These are phyloP conservation scores for Dentipellis fragilis DNA, from an alignment of 768 basidiomycete genomes.

Conservation along the genomic window DNA sequence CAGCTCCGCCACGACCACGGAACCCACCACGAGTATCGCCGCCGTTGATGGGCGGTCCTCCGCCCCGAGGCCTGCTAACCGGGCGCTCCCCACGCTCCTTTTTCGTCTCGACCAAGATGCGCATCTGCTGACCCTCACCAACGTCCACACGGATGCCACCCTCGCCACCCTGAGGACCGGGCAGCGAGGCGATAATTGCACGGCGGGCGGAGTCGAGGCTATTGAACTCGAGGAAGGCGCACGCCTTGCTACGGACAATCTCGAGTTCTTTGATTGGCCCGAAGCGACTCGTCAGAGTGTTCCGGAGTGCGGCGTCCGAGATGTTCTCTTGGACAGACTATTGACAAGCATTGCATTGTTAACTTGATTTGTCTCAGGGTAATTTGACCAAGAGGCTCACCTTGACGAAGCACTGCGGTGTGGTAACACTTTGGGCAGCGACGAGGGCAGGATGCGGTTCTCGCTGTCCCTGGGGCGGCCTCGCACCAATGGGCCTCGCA, in stretches of 20 bases:
- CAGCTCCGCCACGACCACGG: conserved; percentile 34
- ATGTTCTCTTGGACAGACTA: conserved; percentile 70
- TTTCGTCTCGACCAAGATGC: conserved; percentile 77
- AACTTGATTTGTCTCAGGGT: not conserved
- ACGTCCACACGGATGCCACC: conserved; percentile 77
- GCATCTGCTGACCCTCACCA: conserved; percentile 40
- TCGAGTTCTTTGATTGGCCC: conserved; percentile 83
- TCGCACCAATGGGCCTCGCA: conserved; percentile 20
- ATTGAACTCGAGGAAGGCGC: conserved; percentile 89
- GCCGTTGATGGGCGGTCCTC: conserved; percentile 42
- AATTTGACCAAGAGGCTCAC: conserved; percentile 26
- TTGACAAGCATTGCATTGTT: not conserved
- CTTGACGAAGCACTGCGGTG: conserved; percentile 88
- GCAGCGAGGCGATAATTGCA: conserved; percentile 71
- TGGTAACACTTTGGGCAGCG: conserved; percentile 55
- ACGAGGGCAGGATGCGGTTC: conserved; percentile 36
- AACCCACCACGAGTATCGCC: conserved; percentile 43
- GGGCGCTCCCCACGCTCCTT: conserved; percentile 88
- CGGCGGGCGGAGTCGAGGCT: conserved; percentile 71
- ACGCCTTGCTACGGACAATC: conserved; percentile 79
- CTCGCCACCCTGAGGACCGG: conserved; percentile 66
- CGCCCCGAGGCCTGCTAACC: conserved; percentile 49
- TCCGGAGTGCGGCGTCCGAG: conserved; percentile 37
- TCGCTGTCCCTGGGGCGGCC: conserved; percentile 25
- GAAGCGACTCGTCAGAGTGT: conserved; percentile 50